phyloP scores from a whole-genome alignment of 2,329 filamentous ascomycete species.

The Colletotrichum sp. region DNA sequence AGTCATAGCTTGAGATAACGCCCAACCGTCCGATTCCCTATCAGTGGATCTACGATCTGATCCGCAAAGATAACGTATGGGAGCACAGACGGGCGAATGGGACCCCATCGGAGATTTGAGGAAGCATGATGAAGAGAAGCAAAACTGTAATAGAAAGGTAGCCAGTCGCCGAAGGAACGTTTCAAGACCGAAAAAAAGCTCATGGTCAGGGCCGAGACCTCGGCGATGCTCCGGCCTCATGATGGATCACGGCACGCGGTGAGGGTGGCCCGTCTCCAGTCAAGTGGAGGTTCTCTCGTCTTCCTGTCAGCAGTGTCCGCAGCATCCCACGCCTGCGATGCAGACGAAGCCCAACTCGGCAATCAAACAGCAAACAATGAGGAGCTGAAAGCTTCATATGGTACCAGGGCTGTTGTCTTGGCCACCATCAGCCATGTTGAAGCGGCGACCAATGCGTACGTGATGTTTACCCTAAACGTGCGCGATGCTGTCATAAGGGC shows the following conservation, averaged over 20 bases:
- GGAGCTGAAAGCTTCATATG: neutral
- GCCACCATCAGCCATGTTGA: neutral
- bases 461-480: neutral
- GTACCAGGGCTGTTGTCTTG: neutral
- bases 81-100: slow-evolving; percentile 13
- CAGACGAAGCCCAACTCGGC: neutral
- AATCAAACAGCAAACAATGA: neutral
- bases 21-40: neutral
- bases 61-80: slow-evolving; percentile 12
- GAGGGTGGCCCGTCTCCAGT: slow-evolving; percentile 8
- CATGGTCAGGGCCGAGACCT: neutral
- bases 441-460: neutral
- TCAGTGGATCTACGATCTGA: slow-evolving; percentile 23
- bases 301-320: neutral
- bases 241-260: slow-evolving; percentile 8
- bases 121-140: slow-evolving; percentile 1
- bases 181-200: slow-evolving; percentile 3
- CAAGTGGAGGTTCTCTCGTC: neutral
- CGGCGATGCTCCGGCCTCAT: slow-evolving; percentile 18
- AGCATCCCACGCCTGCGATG: neutral
- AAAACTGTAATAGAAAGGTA: neutral
- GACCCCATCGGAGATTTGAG: neutral
- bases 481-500: slow-evolving; percentile 17
- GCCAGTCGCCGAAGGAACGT: neutral
- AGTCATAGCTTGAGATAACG: slow-evolving; percentile 17